Conservation (phyloP, 2,329 filamentous ascomycete genomes). For the Fusarium xylarioides region DNA sequence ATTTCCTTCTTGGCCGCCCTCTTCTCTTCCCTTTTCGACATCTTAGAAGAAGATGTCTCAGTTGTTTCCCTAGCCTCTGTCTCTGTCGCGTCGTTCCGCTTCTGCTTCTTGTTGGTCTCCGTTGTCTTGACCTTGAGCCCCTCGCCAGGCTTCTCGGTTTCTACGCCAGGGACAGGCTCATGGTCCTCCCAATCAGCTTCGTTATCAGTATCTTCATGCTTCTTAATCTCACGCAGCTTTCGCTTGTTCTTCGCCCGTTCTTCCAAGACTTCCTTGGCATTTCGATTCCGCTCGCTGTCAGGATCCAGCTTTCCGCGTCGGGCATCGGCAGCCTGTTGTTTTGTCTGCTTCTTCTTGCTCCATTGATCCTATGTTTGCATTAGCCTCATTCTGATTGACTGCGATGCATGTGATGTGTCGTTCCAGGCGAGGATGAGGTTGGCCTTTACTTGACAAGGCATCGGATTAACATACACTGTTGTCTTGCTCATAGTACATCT, state of each 20-base stretch:
- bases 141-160: conserved; percentile 69
- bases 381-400: conserved; percentile 16
- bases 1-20: conserved; percentile 58
- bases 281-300: conserved; percentile 80
- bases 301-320: conserved; percentile 92
- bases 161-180: conserved; percentile 62
- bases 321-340: conserved; percentile 83
- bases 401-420: not conserved
- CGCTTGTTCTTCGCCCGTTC: conserved; percentile 81
- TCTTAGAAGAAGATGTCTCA: conserved; percentile 57
- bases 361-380: conserved; percentile 78
- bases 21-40: conserved; percentile 64
- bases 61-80: conserved; percentile 46
- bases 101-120: conserved; percentile 66
- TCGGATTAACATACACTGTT: conserved; percentile 71
- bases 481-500: conserved; percentile 90
- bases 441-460: not conserved
- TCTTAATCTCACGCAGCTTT: conserved; percentile 73
- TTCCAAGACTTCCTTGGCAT: conserved; percentile 91
- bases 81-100: conserved; percentile 44
- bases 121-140: conserved; percentile 63
- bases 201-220: conserved; percentile 54
- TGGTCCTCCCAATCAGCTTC: conserved; percentile 57
- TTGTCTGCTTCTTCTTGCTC: conserved; percentile 93
- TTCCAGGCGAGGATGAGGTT: conserved; percentile 6